phyloP scores from a whole-genome alignment of 768 basidiomycete genomes.

The Asterophora lycoperdoides region DNA sequence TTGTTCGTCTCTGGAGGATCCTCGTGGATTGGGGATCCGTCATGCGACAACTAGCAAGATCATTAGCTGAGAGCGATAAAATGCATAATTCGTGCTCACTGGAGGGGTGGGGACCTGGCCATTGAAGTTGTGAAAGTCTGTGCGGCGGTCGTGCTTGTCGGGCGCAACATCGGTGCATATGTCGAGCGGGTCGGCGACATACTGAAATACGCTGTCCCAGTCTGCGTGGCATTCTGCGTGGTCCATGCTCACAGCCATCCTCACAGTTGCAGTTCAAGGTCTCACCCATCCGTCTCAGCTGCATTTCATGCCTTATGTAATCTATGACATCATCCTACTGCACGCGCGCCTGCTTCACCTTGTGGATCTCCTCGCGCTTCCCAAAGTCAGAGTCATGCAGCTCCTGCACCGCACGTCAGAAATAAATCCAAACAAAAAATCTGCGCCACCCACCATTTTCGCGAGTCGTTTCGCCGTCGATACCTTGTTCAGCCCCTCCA shows the following conservation, averaged over 20 bases:
- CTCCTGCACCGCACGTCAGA: conserved; percentile 45
- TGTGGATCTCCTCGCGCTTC: conserved; percentile 79
- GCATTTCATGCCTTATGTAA: conserved; percentile 8
- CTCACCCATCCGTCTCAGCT: neutral
- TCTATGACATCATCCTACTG: conserved; percentile 16
- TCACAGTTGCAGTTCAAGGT: conserved; percentile 2
- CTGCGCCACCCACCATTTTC: conserved; percentile 68
- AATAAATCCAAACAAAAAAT: neutral
- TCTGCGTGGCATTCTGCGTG: conserved; percentile 26
- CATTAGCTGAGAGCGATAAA: neutral
- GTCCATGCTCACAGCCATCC: conserved; percentile 32
- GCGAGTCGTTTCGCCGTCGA: conserved; percentile 91
- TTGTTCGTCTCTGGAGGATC: conserved; percentile 31
- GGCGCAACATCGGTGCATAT: conserved; percentile 29
- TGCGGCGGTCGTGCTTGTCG: conserved; percentile 32
- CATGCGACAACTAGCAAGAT: conserved; percentile 38
- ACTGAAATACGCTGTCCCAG: conserved; percentile 63
- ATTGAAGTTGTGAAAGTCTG: conserved; percentile 7
- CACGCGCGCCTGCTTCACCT: conserved; percentile 54
- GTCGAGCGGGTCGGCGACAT: conserved; percentile 47
- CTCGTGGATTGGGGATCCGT: conserved; percentile 40
- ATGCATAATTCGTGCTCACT: conserved; percentile 31
- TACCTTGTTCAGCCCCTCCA: conserved; percentile 84
- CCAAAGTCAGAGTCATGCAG: conserved; percentile 89
- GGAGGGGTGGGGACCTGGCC: conserved; percentile 63